Base-by-base conservation (phyloP, 352 stramenopile species). In the Phytophthora pisi region DNA sequence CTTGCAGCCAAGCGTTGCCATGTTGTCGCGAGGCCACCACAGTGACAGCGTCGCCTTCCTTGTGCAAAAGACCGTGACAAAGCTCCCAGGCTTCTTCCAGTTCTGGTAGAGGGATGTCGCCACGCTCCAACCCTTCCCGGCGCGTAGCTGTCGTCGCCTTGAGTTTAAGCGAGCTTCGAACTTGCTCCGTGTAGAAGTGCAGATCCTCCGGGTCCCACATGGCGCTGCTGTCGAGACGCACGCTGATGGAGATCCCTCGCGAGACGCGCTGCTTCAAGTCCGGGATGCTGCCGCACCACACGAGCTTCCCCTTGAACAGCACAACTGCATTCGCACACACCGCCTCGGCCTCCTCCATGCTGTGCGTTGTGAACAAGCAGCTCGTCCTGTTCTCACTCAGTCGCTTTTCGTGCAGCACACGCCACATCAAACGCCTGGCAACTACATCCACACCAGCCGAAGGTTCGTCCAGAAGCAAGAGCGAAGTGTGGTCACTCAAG, bases 281-380 rank as follows among this genome's bases (percentile, higher is more conserved):
- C 1, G 82, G 82, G 55, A 95, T 93, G 55, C 85, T 93, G 50
- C 87, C 87, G 23, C 68, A 79, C 85, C 86, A 95, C 30, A 93
- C 87, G 5, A 86, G 36, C 28, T 82, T 84, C 9, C 87, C 86
- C 47, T 91, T 91, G 60, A 82, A 82, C 5, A 95, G 66, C 50
- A 95, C 84, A 16, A 95, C 75, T 1, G 87, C 87, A 47, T 93
- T 93, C 4, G 85, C 86, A 54, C 87, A 95, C 49, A 95, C 87
- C 5, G 87, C 85, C 31, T 95, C 87, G 3, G 87, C 85, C 51
- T 95, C 87, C 56, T 95, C 87, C 84, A 95, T 93, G 36, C 87
- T 93, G 64, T 95, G 87, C 4, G 87, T 95, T 26, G 87, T 95
- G 53, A 95, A 95, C 56, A 95, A 59, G 23, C 87, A 95, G 62